Conservation (phyloP, 2,329 filamentous ascomycete species). For the Botryotinia convoluta region DNA sequence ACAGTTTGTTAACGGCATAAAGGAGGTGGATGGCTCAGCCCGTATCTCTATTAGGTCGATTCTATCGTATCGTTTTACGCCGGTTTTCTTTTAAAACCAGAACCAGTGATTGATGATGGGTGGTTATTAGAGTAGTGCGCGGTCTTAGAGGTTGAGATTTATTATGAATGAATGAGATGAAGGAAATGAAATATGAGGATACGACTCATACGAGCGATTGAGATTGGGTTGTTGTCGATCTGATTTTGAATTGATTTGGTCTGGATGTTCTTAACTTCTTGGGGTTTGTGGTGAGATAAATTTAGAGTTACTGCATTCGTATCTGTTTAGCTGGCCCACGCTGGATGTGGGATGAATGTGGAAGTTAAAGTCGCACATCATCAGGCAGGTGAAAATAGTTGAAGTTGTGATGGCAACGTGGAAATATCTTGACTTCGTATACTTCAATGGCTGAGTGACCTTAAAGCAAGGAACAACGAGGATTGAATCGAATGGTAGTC, state of each 20-base stretch:
- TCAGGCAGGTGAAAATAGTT: background rate
- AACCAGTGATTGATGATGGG: background rate
- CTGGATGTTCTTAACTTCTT: background rate
- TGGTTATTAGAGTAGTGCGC: background rate
- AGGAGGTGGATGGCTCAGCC: conserved; percentile 1
- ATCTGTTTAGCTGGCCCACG: background rate
- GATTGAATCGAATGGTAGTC: background rate
- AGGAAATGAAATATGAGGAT: conserved; percentile 1
- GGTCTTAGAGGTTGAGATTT: background rate
- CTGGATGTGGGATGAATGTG: background rate
- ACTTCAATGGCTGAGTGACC: background rate
- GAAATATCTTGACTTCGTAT: conserved; percentile 1
- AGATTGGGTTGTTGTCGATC: conserved; percentile 2
- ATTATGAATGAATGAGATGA: background rate
- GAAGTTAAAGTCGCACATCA: conserved; percentile 4
- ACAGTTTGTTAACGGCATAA: background rate
- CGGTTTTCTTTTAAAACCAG: background rate
- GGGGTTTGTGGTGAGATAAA: background rate
- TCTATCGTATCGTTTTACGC: background rate
- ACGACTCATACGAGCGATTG: conserved; percentile 4
- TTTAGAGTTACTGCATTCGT: background rate
- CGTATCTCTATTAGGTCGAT: background rate
- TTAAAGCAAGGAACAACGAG: background rate
- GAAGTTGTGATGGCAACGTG: conserved; percentile 13
- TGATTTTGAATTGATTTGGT: conserved; percentile 1